Evolutionary conservation across 176 grass and related monocot species (phyloP).

Genomic region (bread wheat (Triticum aestivum)): DNA sequence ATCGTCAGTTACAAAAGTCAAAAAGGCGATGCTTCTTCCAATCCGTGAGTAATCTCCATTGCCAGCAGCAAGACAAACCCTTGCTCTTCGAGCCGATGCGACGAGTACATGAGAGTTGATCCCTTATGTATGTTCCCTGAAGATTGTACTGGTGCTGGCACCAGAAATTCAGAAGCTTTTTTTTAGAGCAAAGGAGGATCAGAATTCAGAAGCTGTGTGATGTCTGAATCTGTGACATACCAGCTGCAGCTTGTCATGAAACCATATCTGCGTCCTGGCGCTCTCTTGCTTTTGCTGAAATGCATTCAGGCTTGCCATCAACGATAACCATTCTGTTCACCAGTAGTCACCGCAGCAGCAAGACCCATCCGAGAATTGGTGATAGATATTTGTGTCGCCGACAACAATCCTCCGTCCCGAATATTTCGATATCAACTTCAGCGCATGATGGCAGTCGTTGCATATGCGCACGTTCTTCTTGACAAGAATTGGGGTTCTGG

Average conservation of each 20-base stretch:
- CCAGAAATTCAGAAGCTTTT: not conserved
- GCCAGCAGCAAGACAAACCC: not conserved
- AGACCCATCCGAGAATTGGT: constrained; percentile 72
- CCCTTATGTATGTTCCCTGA: not conserved
- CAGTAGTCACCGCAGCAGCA: constrained; percentile 92
- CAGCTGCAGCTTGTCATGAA: not conserved
- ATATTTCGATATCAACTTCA: constrained; percentile 81
- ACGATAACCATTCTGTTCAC: constrained; percentile 50
- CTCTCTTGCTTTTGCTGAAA: not conserved
- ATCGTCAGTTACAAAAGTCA: constrained; percentile 20
- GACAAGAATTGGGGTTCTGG: constrained; percentile 63
- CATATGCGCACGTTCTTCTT: constrained; percentile 94
- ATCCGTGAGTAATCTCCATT: not conserved
- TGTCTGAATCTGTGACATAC: not conserved
- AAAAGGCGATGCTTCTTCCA: not conserved
- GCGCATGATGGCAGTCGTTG: constrained; percentile 66
- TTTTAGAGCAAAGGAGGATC: not conserved
- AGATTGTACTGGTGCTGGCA: constrained; percentile 4
- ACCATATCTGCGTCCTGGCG: not conserved
- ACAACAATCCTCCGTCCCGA: constrained; percentile 61
- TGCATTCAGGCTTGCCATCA: not conserved
- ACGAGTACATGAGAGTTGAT: not conserved
- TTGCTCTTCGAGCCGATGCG: not conserved
- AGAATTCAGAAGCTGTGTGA: not conserved
- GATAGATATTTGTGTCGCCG: constrained; percentile 71